Percentiles rank a stretch among this genome's conserved stretches.
phyloP scores from a whole-genome alignment of 78 protist species.

The Guillardia theta region DNA sequence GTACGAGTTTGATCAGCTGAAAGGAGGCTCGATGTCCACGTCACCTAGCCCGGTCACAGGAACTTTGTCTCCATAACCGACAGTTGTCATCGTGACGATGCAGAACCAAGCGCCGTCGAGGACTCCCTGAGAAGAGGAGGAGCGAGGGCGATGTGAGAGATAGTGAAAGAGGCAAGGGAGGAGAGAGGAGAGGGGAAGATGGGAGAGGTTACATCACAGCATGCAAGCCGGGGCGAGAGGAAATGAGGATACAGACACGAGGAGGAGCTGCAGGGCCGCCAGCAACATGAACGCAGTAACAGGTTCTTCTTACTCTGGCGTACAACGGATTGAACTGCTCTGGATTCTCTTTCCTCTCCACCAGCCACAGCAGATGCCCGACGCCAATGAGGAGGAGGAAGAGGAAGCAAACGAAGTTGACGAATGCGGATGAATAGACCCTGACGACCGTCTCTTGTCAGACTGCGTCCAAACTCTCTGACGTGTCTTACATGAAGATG shows the following conservation, averaged over 20 bases:
- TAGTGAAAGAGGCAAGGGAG: no score
- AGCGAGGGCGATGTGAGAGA: no score
- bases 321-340: not conserved
- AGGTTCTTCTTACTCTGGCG: not conserved
- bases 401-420: conserved; percentile 14
- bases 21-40: not conserved
- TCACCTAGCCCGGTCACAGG: not conserved
- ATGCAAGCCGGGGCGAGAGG: no score
- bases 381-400: not conserved
- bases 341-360: not conserved
- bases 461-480: not conserved
- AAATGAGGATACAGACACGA: no score
- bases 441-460: not conserved
- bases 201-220: no score
- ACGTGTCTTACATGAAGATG: not conserved
- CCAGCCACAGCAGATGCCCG: not conserved
- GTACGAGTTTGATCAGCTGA: no score
- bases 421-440: not conserved
- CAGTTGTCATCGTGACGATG: not conserved
- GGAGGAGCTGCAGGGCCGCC: no score
- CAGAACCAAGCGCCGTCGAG: not conserved
- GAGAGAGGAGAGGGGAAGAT: no score
- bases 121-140: not conserved
- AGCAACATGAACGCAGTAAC: no score
- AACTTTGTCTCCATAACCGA: conserved; percentile 12